A percentile compares a stretch with the other conserved stretches of the same genome.
phyloP scores from a whole-genome alignment of 2,329 filamentous ascomycete genomes.

The Diaporthe helianthi region DNA sequence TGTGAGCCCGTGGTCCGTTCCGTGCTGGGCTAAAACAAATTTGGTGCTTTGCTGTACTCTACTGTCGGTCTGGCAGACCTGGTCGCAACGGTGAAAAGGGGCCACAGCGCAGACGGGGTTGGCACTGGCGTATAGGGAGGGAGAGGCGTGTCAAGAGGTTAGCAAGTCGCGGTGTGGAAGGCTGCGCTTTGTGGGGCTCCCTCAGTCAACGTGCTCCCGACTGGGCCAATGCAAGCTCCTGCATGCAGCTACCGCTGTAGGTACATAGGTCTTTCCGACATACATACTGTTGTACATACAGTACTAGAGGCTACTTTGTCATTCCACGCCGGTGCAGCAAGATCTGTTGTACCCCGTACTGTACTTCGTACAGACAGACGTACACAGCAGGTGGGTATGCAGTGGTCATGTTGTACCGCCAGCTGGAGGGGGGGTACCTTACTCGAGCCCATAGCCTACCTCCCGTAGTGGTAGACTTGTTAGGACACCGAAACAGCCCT shows the following conservation, averaged over 20 bases:
- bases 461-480: background rate
- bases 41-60: slow-evolving; percentile 30
- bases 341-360: background rate
- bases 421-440: background rate
- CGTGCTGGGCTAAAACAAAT: slow-evolving; percentile 28
- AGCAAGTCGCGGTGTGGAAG: slow-evolving; percentile 31
- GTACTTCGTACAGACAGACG: background rate
- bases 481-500: slow-evolving; percentile 14
- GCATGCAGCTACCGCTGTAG: slow-evolving; percentile 15
- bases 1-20: slow-evolving; percentile 14
- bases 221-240: slow-evolving; percentile 26
- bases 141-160: slow-evolving; percentile 26
- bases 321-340: background rate
- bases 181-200: slow-evolving; percentile 28
- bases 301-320: slow-evolving; percentile 4
- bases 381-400: background rate
- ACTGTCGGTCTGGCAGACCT: slow-evolving; percentile 24
- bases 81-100: slow-evolving; percentile 30
- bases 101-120: slow-evolving; percentile 31
- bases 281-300: background rate
- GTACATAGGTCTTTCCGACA: slow-evolving; percentile 20
- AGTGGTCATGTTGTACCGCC: background rate
- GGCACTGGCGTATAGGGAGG: slow-evolving; percentile 16
- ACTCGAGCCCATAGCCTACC: background rate
- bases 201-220: slow-evolving; percentile 24